Evolutionary conservation across 2,329 filamentous ascomycete genomes (phyloP).

Genomic region (Aureobasidium uvarum): DNA sequence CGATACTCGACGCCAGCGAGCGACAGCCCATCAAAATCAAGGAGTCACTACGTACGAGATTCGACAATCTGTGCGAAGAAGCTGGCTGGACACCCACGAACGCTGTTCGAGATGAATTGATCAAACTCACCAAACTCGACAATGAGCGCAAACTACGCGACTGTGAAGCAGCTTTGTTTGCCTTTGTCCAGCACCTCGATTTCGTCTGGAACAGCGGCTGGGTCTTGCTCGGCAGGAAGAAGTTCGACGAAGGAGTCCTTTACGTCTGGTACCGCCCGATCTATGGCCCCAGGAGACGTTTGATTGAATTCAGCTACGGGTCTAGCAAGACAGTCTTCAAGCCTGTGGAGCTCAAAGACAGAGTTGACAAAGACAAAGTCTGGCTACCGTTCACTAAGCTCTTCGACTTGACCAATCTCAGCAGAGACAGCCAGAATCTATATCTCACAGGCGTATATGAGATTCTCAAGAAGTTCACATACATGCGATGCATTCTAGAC

Average conservation of each 20-base stretch:
- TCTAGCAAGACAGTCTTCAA: background rate
- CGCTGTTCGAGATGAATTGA: background rate
- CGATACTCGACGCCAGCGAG: background rate
- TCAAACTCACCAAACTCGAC: background rate
- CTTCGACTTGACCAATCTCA: slow-evolving; percentile 1
- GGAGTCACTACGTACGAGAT: background rate
- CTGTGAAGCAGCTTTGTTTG: slow-evolving; percentile 1
- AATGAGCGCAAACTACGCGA: background rate
- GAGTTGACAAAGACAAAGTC: slow-evolving; percentile 6
- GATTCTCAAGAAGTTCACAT: background rate
- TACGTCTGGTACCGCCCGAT: background rate
- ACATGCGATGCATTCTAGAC: background rate
- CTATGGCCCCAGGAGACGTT: background rate
- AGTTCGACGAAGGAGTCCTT: background rate
- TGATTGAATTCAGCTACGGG: background rate
- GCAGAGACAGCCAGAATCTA: background rate
- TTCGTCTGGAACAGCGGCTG: background rate
- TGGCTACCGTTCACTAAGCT: slow-evolving; percentile 2
- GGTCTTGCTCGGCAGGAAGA: background rate
- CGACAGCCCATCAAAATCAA: background rate
- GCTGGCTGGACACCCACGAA: background rate
- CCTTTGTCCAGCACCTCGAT: slow-evolving; percentile 1
- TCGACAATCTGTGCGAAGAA: background rate
- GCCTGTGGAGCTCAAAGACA: background rate
- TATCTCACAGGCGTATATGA: slow-evolving; percentile 2